A percentile compares a stretch with the other conserved stretches of the same genome.
Conservation (phyloP, 768 basidiomycete species). For the Leucogyrophana mollusca region DNA sequence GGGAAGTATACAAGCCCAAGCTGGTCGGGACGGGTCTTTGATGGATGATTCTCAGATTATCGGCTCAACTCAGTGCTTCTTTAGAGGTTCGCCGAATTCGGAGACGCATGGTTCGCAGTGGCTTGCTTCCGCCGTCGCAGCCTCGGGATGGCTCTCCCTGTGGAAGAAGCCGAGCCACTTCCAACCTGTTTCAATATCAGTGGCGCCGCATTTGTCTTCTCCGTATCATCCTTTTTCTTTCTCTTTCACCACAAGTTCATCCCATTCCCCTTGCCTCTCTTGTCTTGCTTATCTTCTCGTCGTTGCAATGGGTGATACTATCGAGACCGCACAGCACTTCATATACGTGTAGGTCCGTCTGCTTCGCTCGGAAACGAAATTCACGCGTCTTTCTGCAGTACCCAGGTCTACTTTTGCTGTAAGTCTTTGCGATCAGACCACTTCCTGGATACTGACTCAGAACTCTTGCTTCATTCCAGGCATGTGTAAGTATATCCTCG, state of each 20-base stretch:
- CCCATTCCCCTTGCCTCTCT: constrained; percentile 8
- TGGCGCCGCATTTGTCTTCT: constrained; percentile 2
- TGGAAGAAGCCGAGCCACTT: constrained; percentile 25
- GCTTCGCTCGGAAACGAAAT: neutral
- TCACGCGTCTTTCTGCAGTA: constrained; percentile 28
- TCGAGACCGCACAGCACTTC: constrained; percentile 66
- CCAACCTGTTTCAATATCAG: constrained; percentile 17
- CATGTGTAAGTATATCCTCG: constrained; percentile 55
- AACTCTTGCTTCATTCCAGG: constrained; percentile 41
- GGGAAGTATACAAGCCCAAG: neutral
- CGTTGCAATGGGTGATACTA: constrained; percentile 41
- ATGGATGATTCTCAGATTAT: no score
- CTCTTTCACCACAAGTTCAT: constrained; percentile 6
- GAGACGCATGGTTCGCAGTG: neutral
- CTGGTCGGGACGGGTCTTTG: neutral
- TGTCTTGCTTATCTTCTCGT: constrained; percentile 19
- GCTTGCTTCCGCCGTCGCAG: neutral
- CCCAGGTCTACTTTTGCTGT: constrained; percentile 86
- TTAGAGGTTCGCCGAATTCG: neutral
- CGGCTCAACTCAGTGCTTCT: neutral
- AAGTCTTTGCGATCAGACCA: constrained; percentile 34
- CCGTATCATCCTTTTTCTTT: constrained; percentile 9
- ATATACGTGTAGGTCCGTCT: constrained; percentile 59
- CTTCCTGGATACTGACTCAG: constrained; percentile 24
- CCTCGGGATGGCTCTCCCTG: neutral